A percentile compares a stretch with the other conserved stretches of the same genome.
These are phyloP conservation scores for Quercus tomentella DNA, from an alignment of 331 rosid genomes.

Conservation along the genomic window DNA sequence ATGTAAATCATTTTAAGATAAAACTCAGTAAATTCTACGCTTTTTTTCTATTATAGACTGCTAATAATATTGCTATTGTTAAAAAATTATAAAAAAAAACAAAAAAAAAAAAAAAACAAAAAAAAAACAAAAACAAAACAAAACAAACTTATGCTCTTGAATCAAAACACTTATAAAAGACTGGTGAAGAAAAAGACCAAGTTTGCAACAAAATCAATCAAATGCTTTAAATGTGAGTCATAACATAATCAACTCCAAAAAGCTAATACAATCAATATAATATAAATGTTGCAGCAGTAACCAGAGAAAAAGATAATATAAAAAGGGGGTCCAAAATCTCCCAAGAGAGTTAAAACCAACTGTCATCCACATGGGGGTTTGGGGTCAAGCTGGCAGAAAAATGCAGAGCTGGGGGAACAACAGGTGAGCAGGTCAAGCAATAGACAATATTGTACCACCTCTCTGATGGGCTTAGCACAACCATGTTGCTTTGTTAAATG, in stretches of 20 bases:
- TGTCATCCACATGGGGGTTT: neutral
- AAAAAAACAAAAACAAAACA: no score
- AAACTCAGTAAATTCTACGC: fast-evolving
- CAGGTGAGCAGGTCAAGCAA: neutral
- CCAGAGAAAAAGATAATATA: neutral
- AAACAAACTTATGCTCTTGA: no score
- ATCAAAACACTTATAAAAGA: no score
- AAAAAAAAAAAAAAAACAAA: no score
- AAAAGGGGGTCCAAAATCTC: neutral
- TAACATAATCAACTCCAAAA: no score
- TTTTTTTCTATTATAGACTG: fast-evolving
- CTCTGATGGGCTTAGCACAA: neutral
- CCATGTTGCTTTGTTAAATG: neutral
- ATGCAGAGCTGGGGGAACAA: neutral
- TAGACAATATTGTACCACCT: neutral
- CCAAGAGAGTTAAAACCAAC: neutral
- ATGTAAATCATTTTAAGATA: no score
- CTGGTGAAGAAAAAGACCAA: no score
- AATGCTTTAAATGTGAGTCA: no score
- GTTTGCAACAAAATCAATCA: no score
- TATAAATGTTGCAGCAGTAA: neutral
- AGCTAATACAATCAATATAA: neutral
- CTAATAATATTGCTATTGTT: no score
- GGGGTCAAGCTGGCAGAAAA: neutral
- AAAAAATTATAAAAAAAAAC: no score